A percentile compares a stretch with the other conserved stretches of the same genome.
Conservation (phyloP, 441 rosid species). For the Oxalis stricta region DNA sequence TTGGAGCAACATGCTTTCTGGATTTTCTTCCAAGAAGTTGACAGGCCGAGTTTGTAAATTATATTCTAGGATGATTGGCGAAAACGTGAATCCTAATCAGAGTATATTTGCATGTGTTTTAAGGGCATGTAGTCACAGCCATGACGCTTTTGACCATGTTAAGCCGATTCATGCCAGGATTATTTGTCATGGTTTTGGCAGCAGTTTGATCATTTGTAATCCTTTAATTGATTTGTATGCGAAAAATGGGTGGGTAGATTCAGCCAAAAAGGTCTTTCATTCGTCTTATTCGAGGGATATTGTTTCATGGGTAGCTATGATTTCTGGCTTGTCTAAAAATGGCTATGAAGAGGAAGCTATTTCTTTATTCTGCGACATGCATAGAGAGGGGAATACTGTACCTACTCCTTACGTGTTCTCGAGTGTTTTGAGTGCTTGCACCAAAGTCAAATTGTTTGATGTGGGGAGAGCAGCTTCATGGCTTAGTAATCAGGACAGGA, state of each 20-base stretch:
- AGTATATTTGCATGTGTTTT: constrained; percentile 30
- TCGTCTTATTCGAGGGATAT: constrained; percentile 39
- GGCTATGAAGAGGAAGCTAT: constrained; percentile 49
- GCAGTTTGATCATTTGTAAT: constrained; percentile 34
- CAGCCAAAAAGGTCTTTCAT: constrained; percentile 50
- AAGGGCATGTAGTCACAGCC: constrained; percentile 34
- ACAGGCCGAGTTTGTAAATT: constrained; percentile 18
- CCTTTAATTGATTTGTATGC: constrained; percentile 61
- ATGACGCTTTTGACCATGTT: constrained; percentile 21
- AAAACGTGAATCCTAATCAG: constrained; percentile 29
- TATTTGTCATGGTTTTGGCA: constrained; percentile 39
- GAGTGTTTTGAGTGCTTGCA: constrained; percentile 75
- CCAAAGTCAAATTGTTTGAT: constrained; percentile 42
- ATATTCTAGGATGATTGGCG: constrained; percentile 31
- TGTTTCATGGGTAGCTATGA: constrained; percentile 82
- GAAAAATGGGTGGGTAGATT: constrained; percentile 40
- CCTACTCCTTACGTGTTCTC: constrained; percentile 74
- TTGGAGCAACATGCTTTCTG: constrained; percentile 48
- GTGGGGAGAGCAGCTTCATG: constrained; percentile 65
- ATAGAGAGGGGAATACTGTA: constrained; percentile 24
- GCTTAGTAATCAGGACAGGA: constrained; percentile 54
- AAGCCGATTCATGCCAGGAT: constrained; percentile 62
- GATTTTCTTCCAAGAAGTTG: constrained; percentile 26
- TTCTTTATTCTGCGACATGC: constrained; percentile 51
- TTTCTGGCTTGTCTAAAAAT: constrained; percentile 60